These are phyloP conservation scores for Cladochytrium replicatum DNA, from an alignment of 192 early-diverging fungal genomes.

Conservation along the genomic window DNA sequence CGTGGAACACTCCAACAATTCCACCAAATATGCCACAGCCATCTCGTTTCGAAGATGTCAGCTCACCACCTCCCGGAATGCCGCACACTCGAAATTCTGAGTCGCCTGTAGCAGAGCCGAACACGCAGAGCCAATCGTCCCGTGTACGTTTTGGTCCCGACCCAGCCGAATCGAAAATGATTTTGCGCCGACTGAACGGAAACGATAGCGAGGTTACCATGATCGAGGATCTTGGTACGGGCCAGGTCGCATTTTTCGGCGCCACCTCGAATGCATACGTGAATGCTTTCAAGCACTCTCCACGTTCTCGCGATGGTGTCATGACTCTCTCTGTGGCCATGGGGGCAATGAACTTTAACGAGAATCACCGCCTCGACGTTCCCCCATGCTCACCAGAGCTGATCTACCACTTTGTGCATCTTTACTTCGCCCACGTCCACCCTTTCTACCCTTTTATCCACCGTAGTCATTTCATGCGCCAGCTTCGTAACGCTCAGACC, in stretches of 20 bases:
- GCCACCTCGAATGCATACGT: slow-evolving; percentile 28
- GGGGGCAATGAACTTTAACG: slow-evolving; percentile 23
- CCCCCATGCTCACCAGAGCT: slow-evolving; percentile 33
- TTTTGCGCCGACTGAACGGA: slow-evolving; percentile 18
- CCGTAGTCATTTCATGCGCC: slow-evolving; percentile 23
- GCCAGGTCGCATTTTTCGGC: slow-evolving; percentile 36
- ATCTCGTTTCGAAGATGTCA: too few species aligned
- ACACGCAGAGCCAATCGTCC: too few species aligned
- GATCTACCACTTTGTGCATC: slow-evolving; percentile 29
- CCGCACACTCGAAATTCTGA: too few species aligned
- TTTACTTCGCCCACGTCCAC: slow-evolving; percentile 41
- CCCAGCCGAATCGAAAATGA: slow-evolving; percentile 11
- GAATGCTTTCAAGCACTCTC: slow-evolving; percentile 20
- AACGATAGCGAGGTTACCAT: slow-evolving; percentile 23
- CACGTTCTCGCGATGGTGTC: slow-evolving; percentile 31
- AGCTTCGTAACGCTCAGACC: slow-evolving; percentile 29
- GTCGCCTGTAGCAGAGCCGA: too few species aligned
- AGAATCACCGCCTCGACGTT: slow-evolving; percentile 12
- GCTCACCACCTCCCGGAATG: too few species aligned
- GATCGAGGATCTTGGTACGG: slow-evolving; percentile 29
- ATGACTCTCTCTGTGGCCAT: slow-evolving; percentile 35
- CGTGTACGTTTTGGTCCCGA: too few species aligned
- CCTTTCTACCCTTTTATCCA: slow-evolving; percentile 41
- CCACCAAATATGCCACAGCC: too few species aligned
- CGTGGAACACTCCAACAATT: too few species aligned